Evolutionary conservation across 2,329 filamentous ascomycete species (phyloP).

Genomic region (Diplodia scrobiculata): DNA sequence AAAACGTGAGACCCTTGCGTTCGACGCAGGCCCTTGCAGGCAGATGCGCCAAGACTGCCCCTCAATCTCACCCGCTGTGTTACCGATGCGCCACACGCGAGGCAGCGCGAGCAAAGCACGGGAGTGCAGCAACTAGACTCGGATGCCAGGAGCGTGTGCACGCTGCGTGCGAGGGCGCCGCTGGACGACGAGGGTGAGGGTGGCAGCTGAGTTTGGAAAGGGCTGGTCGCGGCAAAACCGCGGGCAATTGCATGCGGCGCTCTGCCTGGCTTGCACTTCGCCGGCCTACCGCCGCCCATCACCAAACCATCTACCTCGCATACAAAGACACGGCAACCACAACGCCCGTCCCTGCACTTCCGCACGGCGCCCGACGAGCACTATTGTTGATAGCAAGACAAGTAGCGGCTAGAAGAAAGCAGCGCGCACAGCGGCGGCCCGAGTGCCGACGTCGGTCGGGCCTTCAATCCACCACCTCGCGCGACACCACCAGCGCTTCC

Average conservation of each 20-base stretch:
- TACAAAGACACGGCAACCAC: conserved; percentile 28
- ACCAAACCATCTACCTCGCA: conserved; percentile 28
- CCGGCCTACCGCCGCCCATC: conserved; percentile 23
- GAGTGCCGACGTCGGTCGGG: conserved; percentile 30
- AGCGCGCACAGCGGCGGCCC: conserved; percentile 24
- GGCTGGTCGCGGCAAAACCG: conserved; percentile 5
- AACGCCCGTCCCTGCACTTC: conserved; percentile 22
- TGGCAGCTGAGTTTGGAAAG: conserved; percentile 2
- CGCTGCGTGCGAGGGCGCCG: background rate
- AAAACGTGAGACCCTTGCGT: conserved; percentile 1
- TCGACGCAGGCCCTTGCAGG: conserved; percentile 10
- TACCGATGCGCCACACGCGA: background rate
- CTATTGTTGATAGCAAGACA: conserved; percentile 30
- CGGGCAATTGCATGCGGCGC: conserved; percentile 14
- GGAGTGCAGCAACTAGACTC: background rate
- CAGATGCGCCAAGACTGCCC: conserved; percentile 18
- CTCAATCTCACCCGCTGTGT: conserved; percentile 15
- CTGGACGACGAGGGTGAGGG: background rate
- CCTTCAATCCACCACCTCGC: conserved; percentile 25
- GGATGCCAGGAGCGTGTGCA: background rate
- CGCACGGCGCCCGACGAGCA: conserved; percentile 8
- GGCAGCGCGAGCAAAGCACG: conserved; percentile 2
- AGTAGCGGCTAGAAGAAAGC: conserved; percentile 30
- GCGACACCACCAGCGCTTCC: conserved; percentile 25
- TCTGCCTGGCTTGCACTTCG: conserved; percentile 27